Base-by-base conservation (phyloP, 805 yeast genomes). In the Metschnikowia chrysomelidarum region DNA sequence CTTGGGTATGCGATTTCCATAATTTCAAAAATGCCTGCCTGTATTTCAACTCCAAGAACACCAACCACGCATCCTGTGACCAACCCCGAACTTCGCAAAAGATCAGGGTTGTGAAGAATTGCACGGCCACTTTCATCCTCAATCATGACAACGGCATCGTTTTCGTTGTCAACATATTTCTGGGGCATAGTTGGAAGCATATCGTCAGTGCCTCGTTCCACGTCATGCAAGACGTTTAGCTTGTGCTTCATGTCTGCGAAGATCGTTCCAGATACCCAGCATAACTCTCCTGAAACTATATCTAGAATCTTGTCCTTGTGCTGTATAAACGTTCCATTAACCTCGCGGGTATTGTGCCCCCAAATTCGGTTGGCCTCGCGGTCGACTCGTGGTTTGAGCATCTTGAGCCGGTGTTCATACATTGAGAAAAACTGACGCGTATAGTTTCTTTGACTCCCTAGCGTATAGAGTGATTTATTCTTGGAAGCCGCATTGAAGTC, bases 51-150 rank as follows among this genome's bases (percentile, higher is more conserved):
- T 0, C 98, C 98, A 8, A 88, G 57, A 1, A 88, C 74, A 0
- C 91, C 98, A 6, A 88, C 77, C 0, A 89, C 82, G n/a, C 80
- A 73, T 4, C 98, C 98, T 0, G 97, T 93, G 0, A 89, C 95
- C 17, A 91, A 65, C 2, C 82, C 73, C 13, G 75, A 67, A 6
- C 58, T 53, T 32, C 67, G 64, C 27, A 84, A 69, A 20, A 80
- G 58, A 15, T 52, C 68, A 17, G 87, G 89, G 28, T 76, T 76
- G 31, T 76, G 79, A 15, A 93, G 61, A 20, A 78, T 57, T 5
- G 95, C 81, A 32, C 98, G 69, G 3, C 98, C 98, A 36, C 88
- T 79, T 51, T 88, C 96, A 60, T 93, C 98, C 57, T 93, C 98
- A 22, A 93, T 56, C 81, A 80, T 78, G 11, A 75, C 57, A 24